phyloP scores from a whole-genome alignment of 2,329 filamentous ascomycete species.

The Fusarium compactum region DNA sequence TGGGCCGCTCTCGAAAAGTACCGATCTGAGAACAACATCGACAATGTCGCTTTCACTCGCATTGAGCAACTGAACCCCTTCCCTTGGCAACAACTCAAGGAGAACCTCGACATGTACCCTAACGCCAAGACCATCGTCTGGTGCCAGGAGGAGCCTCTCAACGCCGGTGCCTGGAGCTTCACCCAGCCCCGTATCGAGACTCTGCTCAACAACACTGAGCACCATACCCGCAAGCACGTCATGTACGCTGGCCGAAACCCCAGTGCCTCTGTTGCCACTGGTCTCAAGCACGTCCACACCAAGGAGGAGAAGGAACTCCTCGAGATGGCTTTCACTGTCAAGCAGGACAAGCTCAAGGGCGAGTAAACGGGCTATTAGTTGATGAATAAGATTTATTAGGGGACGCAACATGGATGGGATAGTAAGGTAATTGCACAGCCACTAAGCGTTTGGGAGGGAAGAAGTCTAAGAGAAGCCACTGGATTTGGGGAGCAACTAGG shows the following conservation, averaged over 20 bases:
- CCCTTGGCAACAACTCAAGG: conserved; percentile 96
- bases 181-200: conserved; percentile 98
- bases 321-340: conserved; percentile 72
- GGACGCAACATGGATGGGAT: conserved; percentile 26
- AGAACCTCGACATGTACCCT: conserved; percentile 96
- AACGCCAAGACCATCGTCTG: conserved; percentile 98
- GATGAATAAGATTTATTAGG: conserved; percentile 12
- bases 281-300: conserved; percentile 86
- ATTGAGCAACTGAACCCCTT: conserved; percentile 99
- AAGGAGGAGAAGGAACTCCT: conserved; percentile 94
- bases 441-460: conserved; percentile 44
- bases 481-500: conserved; percentile 43
- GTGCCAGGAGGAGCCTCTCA: conserved; percentile 97
- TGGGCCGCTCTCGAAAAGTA: conserved; percentile 92
- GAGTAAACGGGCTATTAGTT: conserved; percentile 57
- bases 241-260: conserved; percentile 97
- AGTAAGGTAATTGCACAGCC: conserved; percentile 33
- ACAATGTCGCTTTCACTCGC: conserved; percentile 92
- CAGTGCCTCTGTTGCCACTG: conserved; percentile 93
- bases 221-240: conserved; percentile 94
- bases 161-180: conserved; percentile 96
- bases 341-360: conserved; percentile 77
- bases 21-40: conserved; percentile 86
- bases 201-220: conserved; percentile 88
- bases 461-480: conserved; percentile 36